Percentiles rank a stretch among this genome's conserved stretches.
Conservation (phyloP, 768 basidiomycete genomes). For the Paxillus rubicundulus region DNA sequence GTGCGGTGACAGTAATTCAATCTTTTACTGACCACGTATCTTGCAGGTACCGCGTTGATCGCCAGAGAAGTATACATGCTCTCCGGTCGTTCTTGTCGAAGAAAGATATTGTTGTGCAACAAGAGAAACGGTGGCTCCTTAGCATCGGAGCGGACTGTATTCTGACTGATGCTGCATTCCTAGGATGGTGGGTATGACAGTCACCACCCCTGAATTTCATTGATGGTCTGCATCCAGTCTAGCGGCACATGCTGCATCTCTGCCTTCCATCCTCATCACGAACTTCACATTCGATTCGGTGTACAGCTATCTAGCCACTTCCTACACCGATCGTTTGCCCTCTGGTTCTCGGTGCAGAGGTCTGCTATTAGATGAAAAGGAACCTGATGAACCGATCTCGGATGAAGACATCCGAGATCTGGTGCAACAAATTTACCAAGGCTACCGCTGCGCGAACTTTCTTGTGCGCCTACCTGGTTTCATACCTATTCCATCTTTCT, state of each 20-base stretch:
- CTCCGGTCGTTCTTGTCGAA: slow-evolving; percentile 54
- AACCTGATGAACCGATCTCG: slow-evolving; percentile 56
- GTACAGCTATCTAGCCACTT: slow-evolving; percentile 69
- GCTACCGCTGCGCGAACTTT: slow-evolving; percentile 70
- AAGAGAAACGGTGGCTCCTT: slow-evolving; percentile 58
- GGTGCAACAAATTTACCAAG: slow-evolving; percentile 59
- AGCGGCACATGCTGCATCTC: slow-evolving; percentile 58
- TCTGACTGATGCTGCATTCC: slow-evolving; percentile 74
- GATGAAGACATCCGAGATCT: slow-evolving; percentile 50
- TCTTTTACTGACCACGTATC: not conserved
- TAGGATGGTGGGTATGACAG: slow-evolving; percentile 60
- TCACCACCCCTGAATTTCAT: not conserved
- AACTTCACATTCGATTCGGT: slow-evolving; percentile 88
- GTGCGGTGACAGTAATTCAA: slow-evolving; percentile 26
- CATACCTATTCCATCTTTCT: slow-evolving; percentile 78
- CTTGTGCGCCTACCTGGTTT: slow-evolving; percentile 67
- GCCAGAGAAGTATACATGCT: slow-evolving; percentile 63
- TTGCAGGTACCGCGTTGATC: slow-evolving; percentile 67
- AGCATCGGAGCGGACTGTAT: slow-evolving; percentile 54
- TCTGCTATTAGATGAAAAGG: slow-evolving; percentile 21
- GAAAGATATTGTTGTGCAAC: slow-evolving; percentile 52
- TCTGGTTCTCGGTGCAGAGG: not conserved
- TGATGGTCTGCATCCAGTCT: slow-evolving; percentile 38
- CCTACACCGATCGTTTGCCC: not conserved
- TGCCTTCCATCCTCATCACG: slow-evolving; percentile 73